These are phyloP conservation scores for Gossypium schwendimanii DNA, from an alignment of 441 rosid genomes.

Conservation along the genomic window DNA sequence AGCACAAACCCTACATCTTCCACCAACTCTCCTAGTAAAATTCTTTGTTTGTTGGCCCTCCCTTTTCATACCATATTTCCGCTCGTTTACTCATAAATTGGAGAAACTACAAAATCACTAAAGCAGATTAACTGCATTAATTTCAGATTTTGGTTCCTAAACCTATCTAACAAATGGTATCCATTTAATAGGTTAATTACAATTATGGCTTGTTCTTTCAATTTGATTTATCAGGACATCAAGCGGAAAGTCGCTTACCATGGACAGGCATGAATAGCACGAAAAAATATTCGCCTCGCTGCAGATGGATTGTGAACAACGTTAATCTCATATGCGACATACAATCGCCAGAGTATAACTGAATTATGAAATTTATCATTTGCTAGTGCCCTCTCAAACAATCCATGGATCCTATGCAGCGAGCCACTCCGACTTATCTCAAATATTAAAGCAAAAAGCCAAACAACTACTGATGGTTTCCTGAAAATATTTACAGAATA, in stretches of 20 bases:
- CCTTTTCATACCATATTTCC: not conserved
- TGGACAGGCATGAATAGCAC: constrained; percentile 92
- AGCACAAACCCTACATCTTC: not conserved
- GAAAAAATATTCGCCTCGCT: constrained; percentile 72
- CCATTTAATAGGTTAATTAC: not conserved
- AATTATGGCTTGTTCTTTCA: not conserved
- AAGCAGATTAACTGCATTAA: not conserved
- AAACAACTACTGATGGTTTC: constrained; percentile 63
- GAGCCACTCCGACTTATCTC: constrained; percentile 73
- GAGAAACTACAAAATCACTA: not conserved
- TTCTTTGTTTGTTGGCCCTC: not conserved
- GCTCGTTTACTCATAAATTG: not conserved
- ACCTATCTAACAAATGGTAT: not conserved
- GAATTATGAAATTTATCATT: constrained; percentile 48
- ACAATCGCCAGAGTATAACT: constrained; percentile 78
- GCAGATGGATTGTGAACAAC: constrained; percentile 50
- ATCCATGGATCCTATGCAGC: constrained; percentile 62
- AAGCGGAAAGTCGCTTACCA: constrained; percentile 43
- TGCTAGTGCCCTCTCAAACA: constrained; percentile 84
- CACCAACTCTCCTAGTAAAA: not conserved
- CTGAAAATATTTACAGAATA: constrained; percentile 28
- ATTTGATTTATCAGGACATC: not conserved
- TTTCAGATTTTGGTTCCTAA: not conserved
- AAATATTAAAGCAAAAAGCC: constrained; percentile 77
- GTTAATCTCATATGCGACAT: constrained; percentile 73